Evolutionary conservation across 768 basidiomycete species (phyloP).

Genomic region (Leccinum subgranulosum): DNA sequence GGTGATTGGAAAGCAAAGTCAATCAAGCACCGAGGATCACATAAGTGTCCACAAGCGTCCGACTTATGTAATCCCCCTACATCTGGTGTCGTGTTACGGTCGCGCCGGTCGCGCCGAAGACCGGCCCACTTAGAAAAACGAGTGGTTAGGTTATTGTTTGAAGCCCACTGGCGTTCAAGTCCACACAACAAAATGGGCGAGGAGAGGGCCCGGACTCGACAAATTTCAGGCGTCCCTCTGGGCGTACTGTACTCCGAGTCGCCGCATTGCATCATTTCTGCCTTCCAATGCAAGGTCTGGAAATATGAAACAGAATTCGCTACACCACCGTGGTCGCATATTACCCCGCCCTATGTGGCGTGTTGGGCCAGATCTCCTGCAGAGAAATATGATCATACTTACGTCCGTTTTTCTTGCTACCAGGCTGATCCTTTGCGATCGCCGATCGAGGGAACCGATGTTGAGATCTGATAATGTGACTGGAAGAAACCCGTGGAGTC

Average conservation of each 20-base stretch:
- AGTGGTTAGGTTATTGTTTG: no score
- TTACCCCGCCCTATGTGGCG: no score
- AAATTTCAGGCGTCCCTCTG: background rate
- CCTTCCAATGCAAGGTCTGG: background rate
- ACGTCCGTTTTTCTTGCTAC: background rate
- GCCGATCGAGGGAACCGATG: no score
- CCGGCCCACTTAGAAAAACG: no score
- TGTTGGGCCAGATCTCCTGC: no score
- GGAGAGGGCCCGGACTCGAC: background rate
- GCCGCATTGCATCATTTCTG: background rate
- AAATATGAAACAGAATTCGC: background rate
- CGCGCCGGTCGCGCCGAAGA: no score
- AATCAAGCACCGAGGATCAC: slow-evolving; percentile 4
- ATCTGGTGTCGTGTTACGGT: no score
- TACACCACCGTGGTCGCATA: no score
- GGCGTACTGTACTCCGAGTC: no score
- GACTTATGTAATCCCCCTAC: background rate
- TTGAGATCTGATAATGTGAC: no score
- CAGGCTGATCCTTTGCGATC: background rate
- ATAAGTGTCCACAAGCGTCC: background rate
- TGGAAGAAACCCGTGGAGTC: no score
- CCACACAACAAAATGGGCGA: background rate
- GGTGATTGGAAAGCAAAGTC: slow-evolving; percentile 1
- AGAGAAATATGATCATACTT: no score
- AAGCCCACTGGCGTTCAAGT: background rate